Conservation (phyloP, 148 eudicot species). For the Rhododendron williamsianum region DNA sequence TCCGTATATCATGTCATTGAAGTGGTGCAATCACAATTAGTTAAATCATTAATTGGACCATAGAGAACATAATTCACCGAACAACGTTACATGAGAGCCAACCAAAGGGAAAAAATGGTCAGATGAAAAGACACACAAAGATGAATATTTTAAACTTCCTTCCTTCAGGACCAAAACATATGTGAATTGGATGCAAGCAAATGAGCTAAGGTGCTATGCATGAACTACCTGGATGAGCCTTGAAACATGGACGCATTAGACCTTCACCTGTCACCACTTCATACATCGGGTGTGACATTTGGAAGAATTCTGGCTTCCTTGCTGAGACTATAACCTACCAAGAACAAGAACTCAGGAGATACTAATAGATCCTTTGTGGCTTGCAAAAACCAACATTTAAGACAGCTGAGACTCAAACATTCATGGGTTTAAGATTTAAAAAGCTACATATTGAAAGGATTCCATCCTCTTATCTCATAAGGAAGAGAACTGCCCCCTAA, state of each 20-base stretch:
- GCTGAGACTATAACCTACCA: constrained; percentile 89
- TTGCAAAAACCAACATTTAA: neutral
- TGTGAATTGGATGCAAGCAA: neutral
- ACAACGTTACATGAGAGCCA: neutral
- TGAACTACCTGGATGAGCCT: constrained; percentile 65
- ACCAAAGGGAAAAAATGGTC: neutral
- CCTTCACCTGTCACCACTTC: constrained; percentile 97
- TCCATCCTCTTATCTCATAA: neutral
- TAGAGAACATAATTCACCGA: neutral
- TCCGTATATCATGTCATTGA: neutral
- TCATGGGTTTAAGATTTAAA: neutral
- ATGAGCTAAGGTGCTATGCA: constrained; percentile 7
- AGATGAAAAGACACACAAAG: neutral
- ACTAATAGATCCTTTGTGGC: neutral
- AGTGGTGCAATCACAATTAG: neutral
- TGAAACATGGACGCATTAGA: constrained; percentile 94
- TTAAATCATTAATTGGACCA: neutral
- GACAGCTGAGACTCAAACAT: neutral
- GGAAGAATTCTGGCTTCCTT: constrained; percentile 97
- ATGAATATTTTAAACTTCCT: neutral
- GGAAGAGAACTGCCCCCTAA: neutral
- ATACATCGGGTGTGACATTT: constrained; percentile 91
- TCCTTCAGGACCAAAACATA: neutral
- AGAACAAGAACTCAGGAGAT: constrained; percentile 12
- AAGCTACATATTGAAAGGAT: neutral